A percentile compares a stretch with the other conserved stretches of the same genome.
phyloP scores from a whole-genome alignment of 163 green algal genomes.

The Scenedesmus sp. region DNA sequence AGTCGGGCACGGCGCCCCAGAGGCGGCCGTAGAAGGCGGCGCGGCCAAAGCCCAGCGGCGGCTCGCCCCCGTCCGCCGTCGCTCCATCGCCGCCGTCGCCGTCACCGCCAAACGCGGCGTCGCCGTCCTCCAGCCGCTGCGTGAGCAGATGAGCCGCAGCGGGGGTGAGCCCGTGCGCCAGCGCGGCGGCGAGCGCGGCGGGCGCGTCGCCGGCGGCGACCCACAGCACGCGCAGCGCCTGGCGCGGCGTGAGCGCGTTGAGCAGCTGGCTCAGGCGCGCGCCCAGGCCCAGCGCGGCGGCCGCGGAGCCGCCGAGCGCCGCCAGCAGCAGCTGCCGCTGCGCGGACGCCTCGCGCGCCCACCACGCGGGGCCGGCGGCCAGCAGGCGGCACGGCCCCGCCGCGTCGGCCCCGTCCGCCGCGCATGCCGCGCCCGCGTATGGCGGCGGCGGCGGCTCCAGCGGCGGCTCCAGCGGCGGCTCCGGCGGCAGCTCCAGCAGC shows the following conservation, averaged over 20 bases:
- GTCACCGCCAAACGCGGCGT: background rate
- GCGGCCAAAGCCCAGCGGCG: background rate
- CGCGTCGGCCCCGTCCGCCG: too few relatives aligned
- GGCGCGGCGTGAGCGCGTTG: background rate
- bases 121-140: conserved; percentile 3
- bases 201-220: background rate
- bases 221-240: conserved; percentile 19
- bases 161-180: background rate
- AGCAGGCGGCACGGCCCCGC: too few relatives aligned
- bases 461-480: background rate
- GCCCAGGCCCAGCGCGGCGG: background rate
- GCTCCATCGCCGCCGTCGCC: background rate
- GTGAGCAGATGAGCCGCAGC: conserved; percentile 14
- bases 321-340: background rate
- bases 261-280: background rate
- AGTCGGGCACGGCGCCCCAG: conserved; percentile 16
- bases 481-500: background rate
- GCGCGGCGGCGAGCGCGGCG: background rate
- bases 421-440: too few relatives aligned
- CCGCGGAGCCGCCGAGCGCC: background rate
- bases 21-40: conserved; percentile 5
- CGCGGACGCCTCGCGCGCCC: background rate
- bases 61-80: background rate
- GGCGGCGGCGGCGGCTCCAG: background rate
- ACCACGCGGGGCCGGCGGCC: background rate